Evolutionary conservation across 495 filamentous ascomycete genomes (phyloP).

Genomic region (Jackrogersella minutella): DNA sequence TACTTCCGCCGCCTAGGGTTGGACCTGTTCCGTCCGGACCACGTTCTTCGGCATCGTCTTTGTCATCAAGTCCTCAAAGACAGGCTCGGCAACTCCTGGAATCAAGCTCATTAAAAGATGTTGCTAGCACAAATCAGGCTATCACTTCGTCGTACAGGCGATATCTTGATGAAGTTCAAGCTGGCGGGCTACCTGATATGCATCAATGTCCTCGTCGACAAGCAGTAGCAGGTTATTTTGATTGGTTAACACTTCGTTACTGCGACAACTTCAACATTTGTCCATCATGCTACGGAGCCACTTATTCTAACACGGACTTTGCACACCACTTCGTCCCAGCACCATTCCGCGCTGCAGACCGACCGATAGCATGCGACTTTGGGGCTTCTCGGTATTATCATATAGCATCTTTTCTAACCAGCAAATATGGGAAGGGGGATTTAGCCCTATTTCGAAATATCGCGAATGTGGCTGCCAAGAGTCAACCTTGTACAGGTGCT

Average conservation of each 20-base stretch:
- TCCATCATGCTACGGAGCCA: constrained; percentile 50
- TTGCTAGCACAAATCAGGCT: constrained; percentile 23
- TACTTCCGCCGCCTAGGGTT: constrained; percentile 24
- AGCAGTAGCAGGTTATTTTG: constrained; percentile 42
- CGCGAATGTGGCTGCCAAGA: constrained; percentile 46
- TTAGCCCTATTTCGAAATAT: constrained; percentile 50
- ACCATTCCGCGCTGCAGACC: constrained; percentile 47
- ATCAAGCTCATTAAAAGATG: constrained; percentile 39
- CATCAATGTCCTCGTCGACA: constrained; percentile 50
- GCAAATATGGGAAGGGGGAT: constrained; percentile 50
- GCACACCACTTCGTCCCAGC: constrained; percentile 50
- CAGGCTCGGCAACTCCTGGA: constrained; percentile 43
- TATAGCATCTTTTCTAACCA: constrained; percentile 56
- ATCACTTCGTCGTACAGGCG: constrained; percentile 45
- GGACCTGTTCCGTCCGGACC: constrained; percentile 18
- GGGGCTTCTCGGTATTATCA: constrained; percentile 55
- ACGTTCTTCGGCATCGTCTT: constrained; percentile 27
- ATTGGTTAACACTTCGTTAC: constrained; percentile 52
- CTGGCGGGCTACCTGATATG: constrained; percentile 45
- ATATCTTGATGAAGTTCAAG: constrained; percentile 47
- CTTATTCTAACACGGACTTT: constrained; percentile 51
- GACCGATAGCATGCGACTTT: constrained; percentile 53
- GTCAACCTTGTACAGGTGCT: constrained; percentile 48
- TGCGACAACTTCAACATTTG: constrained; percentile 58
- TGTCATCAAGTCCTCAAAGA: constrained; percentile 29